Conservation (phyloP, 2,329 filamentous ascomycete species). For the Calonectria multiphialidica region DNA sequence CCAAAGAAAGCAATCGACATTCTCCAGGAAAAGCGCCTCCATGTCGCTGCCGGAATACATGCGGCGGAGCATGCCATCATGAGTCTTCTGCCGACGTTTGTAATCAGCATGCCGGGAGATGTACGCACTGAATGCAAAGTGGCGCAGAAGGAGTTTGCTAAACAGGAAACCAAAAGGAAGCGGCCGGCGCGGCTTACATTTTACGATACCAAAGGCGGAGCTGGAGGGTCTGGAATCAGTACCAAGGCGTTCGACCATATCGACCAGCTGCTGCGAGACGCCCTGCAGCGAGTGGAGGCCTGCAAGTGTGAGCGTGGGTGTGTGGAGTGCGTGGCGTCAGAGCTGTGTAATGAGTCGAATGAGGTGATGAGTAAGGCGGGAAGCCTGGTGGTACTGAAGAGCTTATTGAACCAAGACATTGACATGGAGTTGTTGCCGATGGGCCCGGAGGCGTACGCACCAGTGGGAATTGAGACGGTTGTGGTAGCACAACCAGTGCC, state of each 20-base stretch:
- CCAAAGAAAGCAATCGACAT: constrained; percentile 84
- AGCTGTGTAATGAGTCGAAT: constrained; percentile 87
- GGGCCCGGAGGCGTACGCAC: constrained; percentile 79
- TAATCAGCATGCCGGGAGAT: constrained; percentile 90
- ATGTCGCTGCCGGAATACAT: constrained; percentile 91
- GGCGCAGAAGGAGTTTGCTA: constrained; percentile 87
- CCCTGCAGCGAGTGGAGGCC: constrained; percentile 78
- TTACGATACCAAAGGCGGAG: constrained; percentile 93
- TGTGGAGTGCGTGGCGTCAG: constrained; percentile 89
- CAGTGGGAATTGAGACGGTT: constrained; percentile 85
- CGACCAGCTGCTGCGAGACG: constrained; percentile 81
- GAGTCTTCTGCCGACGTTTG: constrained; percentile 88
- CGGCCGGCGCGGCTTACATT: constrained; percentile 91
- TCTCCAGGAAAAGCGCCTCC: constrained; percentile 77
- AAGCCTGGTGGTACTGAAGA: constrained; percentile 83
- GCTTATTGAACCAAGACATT: constrained; percentile 80
- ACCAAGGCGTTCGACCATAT: constrained; percentile 96
- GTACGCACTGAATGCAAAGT: constrained; percentile 96
- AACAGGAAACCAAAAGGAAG: constrained; percentile 77
- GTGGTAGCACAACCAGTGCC: constrained; percentile 78
- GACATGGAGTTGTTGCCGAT: constrained; percentile 88
- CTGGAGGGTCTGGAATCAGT: constrained; percentile 85
- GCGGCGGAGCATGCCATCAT: constrained; percentile 94
- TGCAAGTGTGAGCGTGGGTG: constrained; percentile 87
- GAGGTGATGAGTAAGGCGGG: constrained; percentile 95